Conservation (phyloP, 2,329 filamentous ascomycete species). For the Elsinoe batatas region DNA sequence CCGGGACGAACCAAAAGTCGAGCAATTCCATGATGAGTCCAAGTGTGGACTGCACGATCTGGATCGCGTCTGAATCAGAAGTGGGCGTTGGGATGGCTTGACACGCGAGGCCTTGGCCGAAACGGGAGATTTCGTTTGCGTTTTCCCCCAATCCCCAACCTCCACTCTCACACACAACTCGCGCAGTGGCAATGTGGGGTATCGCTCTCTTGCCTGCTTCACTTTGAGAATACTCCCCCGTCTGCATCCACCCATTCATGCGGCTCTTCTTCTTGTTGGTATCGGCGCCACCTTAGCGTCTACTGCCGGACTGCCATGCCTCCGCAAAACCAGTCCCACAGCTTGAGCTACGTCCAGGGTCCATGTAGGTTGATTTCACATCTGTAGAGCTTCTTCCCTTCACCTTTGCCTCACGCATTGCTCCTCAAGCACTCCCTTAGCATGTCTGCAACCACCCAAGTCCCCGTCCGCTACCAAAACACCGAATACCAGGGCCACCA, state of each 20-base stretch:
- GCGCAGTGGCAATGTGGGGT: slow-evolving; percentile 1
- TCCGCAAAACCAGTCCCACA: neutral
- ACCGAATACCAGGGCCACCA: slow-evolving; percentile 4
- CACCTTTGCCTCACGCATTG: neutral
- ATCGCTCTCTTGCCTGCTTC: neutral
- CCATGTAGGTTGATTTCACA: neutral
- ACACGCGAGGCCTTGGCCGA: slow-evolving; percentile 6
- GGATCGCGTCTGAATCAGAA: neutral
- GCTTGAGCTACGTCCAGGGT: neutral
- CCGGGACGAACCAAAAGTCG: neutral
- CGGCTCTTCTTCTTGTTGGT: neutral
- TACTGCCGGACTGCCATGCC: neutral
- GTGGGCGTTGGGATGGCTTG: slow-evolving; percentile 2
- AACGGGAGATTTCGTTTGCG: neutral
- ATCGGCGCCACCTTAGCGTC: too few relatives aligned
- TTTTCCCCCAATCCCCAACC: slow-evolving; percentile 4
- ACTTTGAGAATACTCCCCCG: too few relatives aligned
- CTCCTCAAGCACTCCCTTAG: neutral
- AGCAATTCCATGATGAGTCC: too few relatives aligned
- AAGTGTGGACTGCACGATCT: neutral
- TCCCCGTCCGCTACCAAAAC: neutral
- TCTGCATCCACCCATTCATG: neutral
- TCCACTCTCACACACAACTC: neutral
- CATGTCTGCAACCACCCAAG: neutral
- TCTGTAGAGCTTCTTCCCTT: neutral